phyloP scores from a whole-genome alignment of 1,284 basidiomycete species.

The Malassezia arunalokei region DNA sequence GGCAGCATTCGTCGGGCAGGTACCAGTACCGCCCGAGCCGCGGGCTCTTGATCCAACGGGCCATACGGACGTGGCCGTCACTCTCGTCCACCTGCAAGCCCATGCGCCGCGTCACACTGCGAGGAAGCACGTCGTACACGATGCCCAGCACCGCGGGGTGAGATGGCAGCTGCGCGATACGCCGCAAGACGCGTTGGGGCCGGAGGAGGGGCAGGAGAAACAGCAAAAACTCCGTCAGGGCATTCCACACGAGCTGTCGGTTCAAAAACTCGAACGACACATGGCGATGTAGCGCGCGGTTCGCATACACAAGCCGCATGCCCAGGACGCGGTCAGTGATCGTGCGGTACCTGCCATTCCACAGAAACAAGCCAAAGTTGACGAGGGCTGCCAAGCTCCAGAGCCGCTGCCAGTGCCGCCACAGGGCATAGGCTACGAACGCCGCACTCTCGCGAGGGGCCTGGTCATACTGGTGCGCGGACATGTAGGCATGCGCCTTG shows the following conservation, averaged over 20 bases:
- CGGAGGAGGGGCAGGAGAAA: slow-evolving; percentile 79
- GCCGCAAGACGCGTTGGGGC: slow-evolving; percentile 54
- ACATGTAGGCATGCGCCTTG: slow-evolving; percentile 61
- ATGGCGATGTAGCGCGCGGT: slow-evolving; percentile 61
- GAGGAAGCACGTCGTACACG: slow-evolving; percentile 31
- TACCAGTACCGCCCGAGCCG: slow-evolving; percentile 23
- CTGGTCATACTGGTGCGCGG: slow-evolving; percentile 78
- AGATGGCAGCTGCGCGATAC: slow-evolving; percentile 49
- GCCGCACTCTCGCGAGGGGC: slow-evolving; percentile 47
- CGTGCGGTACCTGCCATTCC: slow-evolving; percentile 79
- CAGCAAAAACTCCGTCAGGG: slow-evolving; percentile 91
- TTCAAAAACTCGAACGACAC: slow-evolving; percentile 99
- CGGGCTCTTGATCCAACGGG: background rate
- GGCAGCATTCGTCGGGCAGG: slow-evolving; percentile 30
- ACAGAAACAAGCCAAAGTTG: slow-evolving; percentile 73
- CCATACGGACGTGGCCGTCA: slow-evolving; percentile 4
- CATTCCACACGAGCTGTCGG: slow-evolving; percentile 97
- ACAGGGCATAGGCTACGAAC: slow-evolving; percentile 58
- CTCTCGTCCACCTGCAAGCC: slow-evolving; percentile 22
- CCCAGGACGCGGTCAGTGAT: slow-evolving; percentile 68
- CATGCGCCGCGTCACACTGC: slow-evolving; percentile 18
- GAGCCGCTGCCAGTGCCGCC: slow-evolving; percentile 59
- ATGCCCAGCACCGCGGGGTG: slow-evolving; percentile 38
- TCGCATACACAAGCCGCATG: slow-evolving; percentile 65
- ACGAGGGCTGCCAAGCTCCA: slow-evolving; percentile 56